Base-by-base conservation (phyloP, 345 rosid species). In the Boechera divaricarpa region DNA sequence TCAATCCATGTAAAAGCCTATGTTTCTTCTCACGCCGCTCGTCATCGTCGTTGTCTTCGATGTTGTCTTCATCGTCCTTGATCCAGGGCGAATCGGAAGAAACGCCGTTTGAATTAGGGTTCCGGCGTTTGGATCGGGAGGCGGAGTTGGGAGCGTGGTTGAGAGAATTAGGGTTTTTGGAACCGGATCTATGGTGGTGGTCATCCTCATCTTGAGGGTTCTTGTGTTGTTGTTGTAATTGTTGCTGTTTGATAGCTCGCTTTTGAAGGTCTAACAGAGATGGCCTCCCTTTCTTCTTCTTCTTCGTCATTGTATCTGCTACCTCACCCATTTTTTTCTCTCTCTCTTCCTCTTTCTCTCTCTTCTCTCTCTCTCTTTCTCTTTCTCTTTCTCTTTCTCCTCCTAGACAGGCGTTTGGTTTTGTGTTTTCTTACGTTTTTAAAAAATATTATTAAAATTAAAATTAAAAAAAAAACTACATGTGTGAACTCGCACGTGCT, bases 201-300 rank as follows among this genome's bases (percentile, higher is more conserved):
- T 49, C 76, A 55, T 81, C 60, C 6, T 52, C 28, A 0, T 44
- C 11, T 10, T 26, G 47, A 10, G 45, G 31, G 16, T 15, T 45
- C 16, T 44, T 44, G 48, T 81, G 65, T 33, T 75, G 79, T 5
- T 79, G 77, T 38, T 83, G 77, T 59, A 67, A 82, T 35, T 88
- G 92, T 45, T 90, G 88, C 49, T 86, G 89, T 77, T 89, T 94
- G 73, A 94, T 85, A 76, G 91, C 86, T 70, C 98, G 98, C 67
- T 88, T 92, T 72, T 94, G 95, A 54, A 94, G 88, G 87, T 94
- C 98, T 58, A 94, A 73, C 8, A 94, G 93, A 70, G 98, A 92
- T 2, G 98, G 98, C 51, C 98, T 89, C 24, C 98, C 98, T 85
- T 94, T 94, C 79, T 94, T 94, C 91, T 89, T 94, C 96, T 81